phyloP scores from a whole-genome alignment of 306 rosid genomes.

The Pachyrhizus erosus region DNA sequence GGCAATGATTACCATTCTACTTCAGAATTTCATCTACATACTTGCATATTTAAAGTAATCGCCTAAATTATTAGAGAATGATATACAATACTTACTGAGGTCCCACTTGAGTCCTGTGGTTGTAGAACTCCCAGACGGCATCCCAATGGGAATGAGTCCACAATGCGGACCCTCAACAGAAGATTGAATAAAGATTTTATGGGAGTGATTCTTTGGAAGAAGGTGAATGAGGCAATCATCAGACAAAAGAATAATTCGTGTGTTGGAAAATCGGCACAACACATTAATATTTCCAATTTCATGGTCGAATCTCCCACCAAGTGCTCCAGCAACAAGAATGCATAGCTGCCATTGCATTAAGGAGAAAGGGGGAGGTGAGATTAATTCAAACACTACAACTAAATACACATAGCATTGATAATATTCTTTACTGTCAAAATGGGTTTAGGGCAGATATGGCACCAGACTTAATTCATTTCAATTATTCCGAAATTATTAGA shows the following conservation, averaged over 20 bases:
- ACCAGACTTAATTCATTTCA: constrained; percentile 12
- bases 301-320: constrained; percentile 98
- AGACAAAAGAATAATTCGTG: constrained; percentile 76
- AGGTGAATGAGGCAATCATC: constrained; percentile 88
- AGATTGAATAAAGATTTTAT: constrained; percentile 75
- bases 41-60: constrained; percentile 9
- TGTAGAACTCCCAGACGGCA: constrained; percentile 83
- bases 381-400: not conserved
- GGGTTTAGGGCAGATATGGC: not conserved
- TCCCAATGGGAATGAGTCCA: constrained; percentile 90
- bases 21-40: constrained; percentile 12
- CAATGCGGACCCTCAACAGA: constrained; percentile 93
- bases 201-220: constrained; percentile 72
- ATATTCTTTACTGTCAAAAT: constrained; percentile 16
- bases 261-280: constrained; percentile 69
- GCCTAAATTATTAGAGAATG: not conserved
- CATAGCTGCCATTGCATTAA: constrained; percentile 62
- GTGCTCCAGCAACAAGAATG: constrained; percentile 91
- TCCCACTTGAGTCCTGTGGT: constrained; percentile 94
- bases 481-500: constrained; percentile 26
- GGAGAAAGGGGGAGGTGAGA: not conserved
- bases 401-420: constrained; percentile 2
- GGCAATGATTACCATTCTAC: not conserved
- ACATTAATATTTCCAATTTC: constrained; percentile 94
- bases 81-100: constrained; percentile 73